A percentile compares a stretch with the other conserved stretches of the same genome.
Conservation (phyloP, 2,329 filamentous ascomycete genomes). For the Xylaria digitata region DNA sequence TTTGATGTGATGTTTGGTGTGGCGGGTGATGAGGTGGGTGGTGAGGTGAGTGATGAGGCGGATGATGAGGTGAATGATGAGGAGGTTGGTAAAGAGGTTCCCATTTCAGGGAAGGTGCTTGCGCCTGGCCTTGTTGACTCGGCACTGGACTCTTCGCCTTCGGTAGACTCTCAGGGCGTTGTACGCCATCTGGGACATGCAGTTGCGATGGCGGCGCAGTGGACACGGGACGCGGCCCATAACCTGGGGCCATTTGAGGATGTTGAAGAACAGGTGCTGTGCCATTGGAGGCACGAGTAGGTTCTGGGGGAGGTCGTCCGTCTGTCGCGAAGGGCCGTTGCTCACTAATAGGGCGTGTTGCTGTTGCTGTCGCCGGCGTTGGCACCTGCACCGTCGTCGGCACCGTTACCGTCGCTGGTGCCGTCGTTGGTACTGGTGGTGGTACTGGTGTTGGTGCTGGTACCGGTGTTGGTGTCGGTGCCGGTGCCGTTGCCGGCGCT, state of each 20-base stretch:
- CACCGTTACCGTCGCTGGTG: conserved; percentile 10
- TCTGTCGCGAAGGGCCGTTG: conserved; percentile 44
- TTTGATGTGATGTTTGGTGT: conserved; percentile 49
- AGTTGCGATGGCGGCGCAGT: conserved; percentile 45
- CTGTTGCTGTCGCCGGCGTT: conserved; percentile 22
- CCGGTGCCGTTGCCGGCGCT: not conserved
- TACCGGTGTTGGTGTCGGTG: not conserved
- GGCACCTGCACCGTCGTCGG: conserved; percentile 8
- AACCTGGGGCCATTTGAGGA: conserved; percentile 52
- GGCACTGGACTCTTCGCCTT: conserved; percentile 50
- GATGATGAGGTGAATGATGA: conserved; percentile 48
- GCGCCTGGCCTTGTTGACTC: conserved; percentile 46
- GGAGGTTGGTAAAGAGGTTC: conserved; percentile 55
- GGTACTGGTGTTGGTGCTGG: not conserved
- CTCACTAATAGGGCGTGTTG: conserved; percentile 41
- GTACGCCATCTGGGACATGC: conserved; percentile 48
- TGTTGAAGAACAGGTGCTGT: conserved; percentile 54
- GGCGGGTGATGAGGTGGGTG: conserved; percentile 43
- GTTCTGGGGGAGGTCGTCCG: conserved; percentile 41
- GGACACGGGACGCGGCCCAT: conserved; percentile 47
- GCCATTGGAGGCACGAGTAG: conserved; percentile 38
- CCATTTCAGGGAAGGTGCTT: conserved; percentile 54
- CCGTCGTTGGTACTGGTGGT: conserved; percentile 3
- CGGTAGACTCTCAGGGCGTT: conserved; percentile 50
- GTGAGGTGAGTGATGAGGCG: not conserved